Conservation (phyloP, 345 rosid species). For the Mercurialis annua region DNA sequence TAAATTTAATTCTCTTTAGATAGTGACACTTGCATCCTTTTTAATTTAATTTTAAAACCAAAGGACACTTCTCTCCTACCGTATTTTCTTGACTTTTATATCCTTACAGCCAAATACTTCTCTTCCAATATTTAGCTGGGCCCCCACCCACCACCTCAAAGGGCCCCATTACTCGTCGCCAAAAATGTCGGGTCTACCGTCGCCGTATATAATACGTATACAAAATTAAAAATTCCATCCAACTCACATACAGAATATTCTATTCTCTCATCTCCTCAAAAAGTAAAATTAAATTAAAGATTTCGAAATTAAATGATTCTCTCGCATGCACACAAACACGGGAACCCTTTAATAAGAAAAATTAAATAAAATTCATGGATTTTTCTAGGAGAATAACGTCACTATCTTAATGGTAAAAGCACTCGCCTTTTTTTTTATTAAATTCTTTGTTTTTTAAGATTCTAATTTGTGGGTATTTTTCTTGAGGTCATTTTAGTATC, state of each 20-base stretch:
- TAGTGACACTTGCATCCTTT: slow-evolving; percentile 33
- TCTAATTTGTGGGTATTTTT: not conserved
- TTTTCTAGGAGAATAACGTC: slow-evolving; percentile 16
- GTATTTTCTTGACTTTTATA: slow-evolving; percentile 23
- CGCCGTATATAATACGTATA: slow-evolving; percentile 28
- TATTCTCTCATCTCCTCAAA: not conserved
- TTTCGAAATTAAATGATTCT: not conserved
- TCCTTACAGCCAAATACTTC: too few relatives aligned
- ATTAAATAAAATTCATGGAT: not conserved
- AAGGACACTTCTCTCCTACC: not conserved
- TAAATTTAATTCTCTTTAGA: slow-evolving; percentile 18
- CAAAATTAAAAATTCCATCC: not conserved
- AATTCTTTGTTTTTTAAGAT: not conserved
- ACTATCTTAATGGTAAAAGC: slow-evolving; percentile 19
- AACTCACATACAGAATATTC: not conserved
- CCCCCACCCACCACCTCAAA: not conserved
- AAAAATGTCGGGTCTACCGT: slow-evolving; percentile 28
- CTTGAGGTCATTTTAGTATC: not conserved
- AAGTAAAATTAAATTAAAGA: not conserved
- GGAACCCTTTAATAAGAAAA: not conserved
- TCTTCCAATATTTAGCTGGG: slow-evolving; percentile 17
- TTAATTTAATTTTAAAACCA: not conserved
- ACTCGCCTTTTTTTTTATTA: not conserved
- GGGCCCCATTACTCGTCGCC: slow-evolving; percentile 7
- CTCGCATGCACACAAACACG: not conserved